Percentiles rank a stretch among this genome's conserved stretches.
These are phyloP conservation scores for Aspergillus thermomutatus DNA, from an alignment of 2,329 filamentous ascomycete genomes.

Conservation along the genomic window DNA sequence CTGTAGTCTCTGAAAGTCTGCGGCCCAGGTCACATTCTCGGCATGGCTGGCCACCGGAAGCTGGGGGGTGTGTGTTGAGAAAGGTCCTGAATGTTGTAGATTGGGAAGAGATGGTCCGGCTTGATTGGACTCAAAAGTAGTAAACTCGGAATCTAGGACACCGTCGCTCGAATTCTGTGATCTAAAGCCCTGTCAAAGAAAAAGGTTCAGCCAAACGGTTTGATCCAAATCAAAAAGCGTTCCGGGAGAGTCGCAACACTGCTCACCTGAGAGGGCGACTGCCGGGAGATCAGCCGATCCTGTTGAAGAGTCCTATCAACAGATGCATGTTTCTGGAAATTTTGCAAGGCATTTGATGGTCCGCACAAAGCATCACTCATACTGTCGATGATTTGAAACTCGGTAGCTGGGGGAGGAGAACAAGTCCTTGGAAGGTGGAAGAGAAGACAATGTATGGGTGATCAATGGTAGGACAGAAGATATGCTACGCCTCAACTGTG, in stretches of 20 bases:
- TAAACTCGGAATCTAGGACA: conserved; percentile 63
- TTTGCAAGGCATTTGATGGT: conserved; percentile 71
- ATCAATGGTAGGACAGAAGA: not conserved
- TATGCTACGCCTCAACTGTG: not conserved
- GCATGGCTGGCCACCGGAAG: conserved; percentile 21
- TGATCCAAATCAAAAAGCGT: not conserved
- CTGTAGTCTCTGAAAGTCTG: conserved; percentile 46
- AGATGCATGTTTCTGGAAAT: conserved; percentile 66
- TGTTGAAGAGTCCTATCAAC: conserved; percentile 70
- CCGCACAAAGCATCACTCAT: conserved; percentile 71
- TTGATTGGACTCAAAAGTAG: conserved; percentile 58
- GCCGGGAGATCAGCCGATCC: conserved; percentile 60
- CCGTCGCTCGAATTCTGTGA: conserved; percentile 54
- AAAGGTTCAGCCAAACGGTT: not conserved
- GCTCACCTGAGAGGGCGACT: conserved; percentile 54
- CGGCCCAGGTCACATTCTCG: conserved; percentile 38
- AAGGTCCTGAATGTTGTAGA: conserved; percentile 34
- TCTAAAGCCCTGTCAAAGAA: conserved; percentile 55
- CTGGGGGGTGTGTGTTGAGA: conserved; percentile 22
- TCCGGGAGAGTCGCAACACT: not conserved
- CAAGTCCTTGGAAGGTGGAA: not conserved
- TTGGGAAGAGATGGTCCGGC: conserved; percentile 33
- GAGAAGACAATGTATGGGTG: too few species aligned
- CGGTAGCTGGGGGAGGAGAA: not conserved
- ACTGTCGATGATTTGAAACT: conserved; percentile 15